phyloP scores from a whole-genome alignment of 2,329 filamentous ascomycete genomes.

The Elsinoe fawcettii region DNA sequence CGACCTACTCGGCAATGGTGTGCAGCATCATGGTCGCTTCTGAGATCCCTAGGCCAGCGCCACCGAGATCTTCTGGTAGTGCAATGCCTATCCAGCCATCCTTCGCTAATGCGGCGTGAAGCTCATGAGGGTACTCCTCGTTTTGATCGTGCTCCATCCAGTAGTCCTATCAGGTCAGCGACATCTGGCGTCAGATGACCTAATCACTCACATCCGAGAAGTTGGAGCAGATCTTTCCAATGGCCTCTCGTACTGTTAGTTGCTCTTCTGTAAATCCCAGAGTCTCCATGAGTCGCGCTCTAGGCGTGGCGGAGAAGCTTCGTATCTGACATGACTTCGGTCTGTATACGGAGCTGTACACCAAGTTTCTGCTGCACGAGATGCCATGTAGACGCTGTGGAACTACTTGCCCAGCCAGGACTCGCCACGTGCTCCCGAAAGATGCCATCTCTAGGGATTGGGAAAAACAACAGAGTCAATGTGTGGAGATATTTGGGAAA shows the following conservation, averaged over 20 bases:
- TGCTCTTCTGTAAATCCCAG: conserved; percentile 37
- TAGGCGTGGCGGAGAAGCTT: conserved; percentile 12
- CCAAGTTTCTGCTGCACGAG: not conserved
- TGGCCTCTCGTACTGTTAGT: conserved; percentile 36
- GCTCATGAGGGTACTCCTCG: conserved; percentile 63
- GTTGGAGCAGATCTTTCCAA: conserved; percentile 37
- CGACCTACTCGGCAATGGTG: conserved; percentile 59
- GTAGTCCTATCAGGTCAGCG: conserved; percentile 45
- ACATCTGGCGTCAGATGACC: not conserved
- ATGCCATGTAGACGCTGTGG: not conserved
- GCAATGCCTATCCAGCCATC: conserved; percentile 79
- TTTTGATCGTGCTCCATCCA: conserved; percentile 67
- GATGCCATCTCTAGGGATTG: not conserved
- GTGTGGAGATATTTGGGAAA: not conserved
- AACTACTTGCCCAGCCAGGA: not conserved
- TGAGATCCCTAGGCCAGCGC: conserved; percentile 63
- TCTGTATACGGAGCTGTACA: not conserved
- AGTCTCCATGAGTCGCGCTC: conserved; percentile 18
- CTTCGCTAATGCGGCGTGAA: conserved; percentile 65
- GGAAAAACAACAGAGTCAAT: too few relatives aligned
- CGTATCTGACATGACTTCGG: not conserved
- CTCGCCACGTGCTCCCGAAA: not conserved
- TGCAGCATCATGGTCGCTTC: conserved; percentile 87
- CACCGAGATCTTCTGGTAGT: conserved; percentile 65
- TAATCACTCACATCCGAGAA: conserved; percentile 30